Evolutionary conservation across 2,329 filamentous ascomycete species (phyloP), one percentile per base, ranked within the genome.

Genomic region (Escovopsis sp.): DNA sequence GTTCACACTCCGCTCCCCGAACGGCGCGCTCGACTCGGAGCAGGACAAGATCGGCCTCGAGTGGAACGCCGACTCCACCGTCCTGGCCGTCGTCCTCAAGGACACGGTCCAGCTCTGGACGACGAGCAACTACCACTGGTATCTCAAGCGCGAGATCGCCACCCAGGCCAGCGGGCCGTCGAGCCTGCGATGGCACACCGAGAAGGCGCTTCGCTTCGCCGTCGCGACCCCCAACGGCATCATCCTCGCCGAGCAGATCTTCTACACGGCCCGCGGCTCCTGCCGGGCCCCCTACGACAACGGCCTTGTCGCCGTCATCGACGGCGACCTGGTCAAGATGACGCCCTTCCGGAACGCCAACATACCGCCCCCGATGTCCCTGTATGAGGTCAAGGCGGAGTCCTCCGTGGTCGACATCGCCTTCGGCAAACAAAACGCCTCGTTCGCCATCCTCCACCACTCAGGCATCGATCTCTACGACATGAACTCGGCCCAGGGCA

Each of bases 71-170:
- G 89, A 98, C 57, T 98, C 91, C 0, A 89, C 80, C 2, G 85
- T 94, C 1, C 70, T 98, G 37, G 87, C 89, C 6, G 79, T 95
- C n/a, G 69, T 75, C 1, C 76, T 88, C 50, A 66, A 68, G 29
- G 75, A 87, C 48, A 72, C 76, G 43, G 65, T 91, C n/a, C 91
- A 98, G 56, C 66, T 98, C 1, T 98, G 91, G 91, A 94, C 87
- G 1, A 94, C 82, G 72, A 84, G 86, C 15, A 98, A 98, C 58
- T 98, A 98, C 51, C 85, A 96, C 57, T 98, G 91, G 75, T 96
- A 96, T 58, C 69, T 98, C 13, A 98, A 98, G 64, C 87, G 94
- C 57, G 87, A 95, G 56, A 69, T 95, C 7, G 51, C 58, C 7
- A 53, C 51, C n/a, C 49, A 52, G 4, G 51, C 58, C 6, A 52